Percentiles rank a stretch among this genome's conserved stretches.
These are phyloP conservation scores for Trichomonascaceae sp. DNA, from an alignment of 1,139 yeast species.

Conservation along the genomic window DNA sequence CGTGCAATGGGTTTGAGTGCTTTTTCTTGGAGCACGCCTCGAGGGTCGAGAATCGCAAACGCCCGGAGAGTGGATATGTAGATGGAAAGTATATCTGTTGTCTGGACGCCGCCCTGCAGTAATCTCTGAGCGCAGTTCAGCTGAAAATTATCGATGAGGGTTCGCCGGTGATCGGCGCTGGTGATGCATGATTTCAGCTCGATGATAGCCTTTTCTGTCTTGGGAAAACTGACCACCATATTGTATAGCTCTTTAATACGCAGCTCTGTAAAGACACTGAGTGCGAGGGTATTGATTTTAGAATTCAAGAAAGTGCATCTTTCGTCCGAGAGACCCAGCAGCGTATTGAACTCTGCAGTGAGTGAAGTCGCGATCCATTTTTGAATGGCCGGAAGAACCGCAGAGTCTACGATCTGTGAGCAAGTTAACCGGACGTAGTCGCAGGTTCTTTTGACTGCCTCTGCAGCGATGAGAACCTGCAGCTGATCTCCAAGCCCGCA, in stretches of 20 bases:
- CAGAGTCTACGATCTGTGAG: slow-evolving; percentile 1
- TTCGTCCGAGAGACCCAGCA: background rate
- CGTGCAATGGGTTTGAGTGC: slow-evolving; percentile 63
- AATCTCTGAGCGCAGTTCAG: slow-evolving; percentile 36
- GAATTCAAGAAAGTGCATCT: background rate
- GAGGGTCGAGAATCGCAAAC: slow-evolving; percentile 69
- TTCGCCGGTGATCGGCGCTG: slow-evolving; percentile 31
- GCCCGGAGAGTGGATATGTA: slow-evolving; percentile 64
- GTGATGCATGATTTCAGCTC: slow-evolving; percentile 38
- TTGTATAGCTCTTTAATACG: slow-evolving; percentile 55
- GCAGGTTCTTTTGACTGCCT: slow-evolving; percentile 3
- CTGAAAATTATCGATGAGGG: slow-evolving; percentile 44
- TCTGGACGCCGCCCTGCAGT: slow-evolving; percentile 74
- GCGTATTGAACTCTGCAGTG: background rate
- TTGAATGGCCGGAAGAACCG: slow-evolving; percentile 9
- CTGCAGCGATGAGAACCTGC: slow-evolving; percentile 4
- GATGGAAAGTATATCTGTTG: slow-evolving; percentile 55
- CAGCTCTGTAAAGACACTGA: slow-evolving; percentile 15
- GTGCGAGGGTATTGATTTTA: slow-evolving; percentile 4
- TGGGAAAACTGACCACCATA: slow-evolving; percentile 47
- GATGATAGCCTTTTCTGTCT: slow-evolving; percentile 42
- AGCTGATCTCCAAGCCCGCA: background rate
- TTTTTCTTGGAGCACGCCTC: slow-evolving; percentile 69
- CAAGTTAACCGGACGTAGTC: slow-evolving; percentile 1
- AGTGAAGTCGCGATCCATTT: slow-evolving; percentile 8